Percentiles rank a stretch among this genome's conserved stretches.
phyloP scores from a whole-genome alignment of 2,329 filamentous ascomycete species.

The Scedosporium dehoogii region DNA sequence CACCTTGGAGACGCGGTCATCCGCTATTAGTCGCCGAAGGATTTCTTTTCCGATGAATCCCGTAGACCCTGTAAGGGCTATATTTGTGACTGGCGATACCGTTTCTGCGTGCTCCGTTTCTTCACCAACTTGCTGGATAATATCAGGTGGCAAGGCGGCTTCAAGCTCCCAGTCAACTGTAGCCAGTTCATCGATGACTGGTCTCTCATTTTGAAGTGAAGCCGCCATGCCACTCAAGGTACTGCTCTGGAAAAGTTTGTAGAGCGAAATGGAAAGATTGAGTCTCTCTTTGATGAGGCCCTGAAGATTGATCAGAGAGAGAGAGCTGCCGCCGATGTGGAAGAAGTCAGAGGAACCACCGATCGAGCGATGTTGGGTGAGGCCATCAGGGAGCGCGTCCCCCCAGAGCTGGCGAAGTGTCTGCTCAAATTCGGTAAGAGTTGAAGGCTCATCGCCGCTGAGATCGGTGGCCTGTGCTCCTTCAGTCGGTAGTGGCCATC shows the following conservation, averaged over 20 bases:
- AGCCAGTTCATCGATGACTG: slow-evolving; percentile 10
- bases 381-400: slow-evolving; percentile 11
- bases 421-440: not conserved
- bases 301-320: slow-evolving; percentile 28
- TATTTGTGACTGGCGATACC: slow-evolving; percentile 7
- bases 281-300: slow-evolving; percentile 22
- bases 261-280: slow-evolving; percentile 19
- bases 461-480: not conserved
- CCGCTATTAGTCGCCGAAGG: slow-evolving; percentile 22
- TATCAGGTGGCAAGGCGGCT: not conserved
- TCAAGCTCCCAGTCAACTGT: slow-evolving; percentile 1
- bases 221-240: slow-evolving; percentile 29
- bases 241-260: slow-evolving; percentile 26
- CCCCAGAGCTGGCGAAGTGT: slow-evolving; percentile 11
- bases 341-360: slow-evolving; percentile 29
- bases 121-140: not conserved
- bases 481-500: slow-evolving; percentile 13
- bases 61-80: slow-evolving; percentile 27
- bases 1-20: slow-evolving; percentile 23
- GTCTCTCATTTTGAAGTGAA: slow-evolving; percentile 16
- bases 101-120: not conserved
- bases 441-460: not conserved
- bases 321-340: slow-evolving; percentile 29
- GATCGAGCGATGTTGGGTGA: slow-evolving; percentile 11
- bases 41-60: slow-evolving; percentile 31